Evolutionary conservation across 441 rosid species (phyloP).

Genomic region (Gossypium lobatum): DNA sequence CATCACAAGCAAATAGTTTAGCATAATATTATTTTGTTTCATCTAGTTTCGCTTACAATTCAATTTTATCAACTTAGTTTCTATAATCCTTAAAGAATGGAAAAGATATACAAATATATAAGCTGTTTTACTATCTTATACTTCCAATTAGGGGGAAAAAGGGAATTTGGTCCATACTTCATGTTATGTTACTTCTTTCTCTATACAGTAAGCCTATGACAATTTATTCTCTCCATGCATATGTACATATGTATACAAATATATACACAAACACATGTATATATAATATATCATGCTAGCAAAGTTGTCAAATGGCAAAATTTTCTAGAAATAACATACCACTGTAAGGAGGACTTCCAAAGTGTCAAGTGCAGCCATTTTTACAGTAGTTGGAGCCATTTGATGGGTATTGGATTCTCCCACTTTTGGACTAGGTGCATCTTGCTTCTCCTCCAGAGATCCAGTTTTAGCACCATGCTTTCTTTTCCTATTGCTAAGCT

Average conservation of each 20-base stretch:
- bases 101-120: neutral
- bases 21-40: neutral
- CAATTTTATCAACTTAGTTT: neutral
- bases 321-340: constrained; percentile 35
- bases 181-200: neutral
- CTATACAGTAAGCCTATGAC: neutral
- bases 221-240: neutral
- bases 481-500: constrained; percentile 53
- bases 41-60: neutral
- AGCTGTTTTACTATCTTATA: neutral
- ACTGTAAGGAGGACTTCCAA: constrained; percentile 68
- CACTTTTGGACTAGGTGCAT: constrained; percentile 30
- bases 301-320: neutral
- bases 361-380: constrained; percentile 78
- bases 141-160: neutral
- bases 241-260: neutral
- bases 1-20: neutral
- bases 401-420: constrained; percentile 29
- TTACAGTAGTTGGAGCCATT: constrained; percentile 35
- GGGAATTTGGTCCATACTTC: neutral
- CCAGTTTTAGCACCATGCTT: constrained; percentile 39
- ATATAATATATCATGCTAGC: neutral
- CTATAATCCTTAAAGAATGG: neutral
- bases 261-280: neutral
- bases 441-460: constrained; percentile 35